Evolutionary conservation across 352 stramenopile species (phyloP), one percentile per base, ranked within the genome.

Genomic region (Lagenidium giganteum): DNA sequence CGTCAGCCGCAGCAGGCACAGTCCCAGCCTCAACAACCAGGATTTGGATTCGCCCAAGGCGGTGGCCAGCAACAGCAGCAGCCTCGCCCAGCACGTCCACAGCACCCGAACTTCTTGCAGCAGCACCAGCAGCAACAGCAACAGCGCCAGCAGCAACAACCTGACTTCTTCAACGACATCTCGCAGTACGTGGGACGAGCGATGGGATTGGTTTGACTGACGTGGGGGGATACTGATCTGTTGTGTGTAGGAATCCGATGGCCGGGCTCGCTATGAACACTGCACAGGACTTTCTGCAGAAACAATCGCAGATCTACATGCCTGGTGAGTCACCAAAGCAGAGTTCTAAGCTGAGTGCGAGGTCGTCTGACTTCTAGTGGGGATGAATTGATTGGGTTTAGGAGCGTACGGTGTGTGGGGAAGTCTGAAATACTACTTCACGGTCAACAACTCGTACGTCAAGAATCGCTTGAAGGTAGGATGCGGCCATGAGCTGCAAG

Each of bases 381-480:
- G n/a, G n/a, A n/a, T n/a, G n/a, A n/a, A n/a, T n/a, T n/a, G n/a
- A n/a, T n/a, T n/a, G n/a, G n/a, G n/a, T n/a, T n/a, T n/a, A n/a
- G n/a, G n/a, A 8, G 82, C 82, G 8, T 86, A 91, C 39, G 79
- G 76, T 8, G 49, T 89, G 25, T 87, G 82, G 68, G 79, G 78
- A 8, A 89, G 64, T 34, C 61, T 91, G 42, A 94, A 94, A 63
- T 92, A 92, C 54, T 94, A 93, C 37, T 94, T 95, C 47, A 91
- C 74, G 36, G 83, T 95, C 44, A 89, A 93, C 62, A 95, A 95
- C 64, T 85, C 66, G 51, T 95, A 95, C 52, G 83, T 95, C 23
- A 83, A 85, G 39, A 92, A 74, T 46, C 79, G 80, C 24, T 65
- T 94, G 24, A 94, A 91, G 67, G 81, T 93, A 46, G 23, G 23